Base-by-base conservation (phyloP, 257 asterid species). In the Solanum clarkiae region DNA sequence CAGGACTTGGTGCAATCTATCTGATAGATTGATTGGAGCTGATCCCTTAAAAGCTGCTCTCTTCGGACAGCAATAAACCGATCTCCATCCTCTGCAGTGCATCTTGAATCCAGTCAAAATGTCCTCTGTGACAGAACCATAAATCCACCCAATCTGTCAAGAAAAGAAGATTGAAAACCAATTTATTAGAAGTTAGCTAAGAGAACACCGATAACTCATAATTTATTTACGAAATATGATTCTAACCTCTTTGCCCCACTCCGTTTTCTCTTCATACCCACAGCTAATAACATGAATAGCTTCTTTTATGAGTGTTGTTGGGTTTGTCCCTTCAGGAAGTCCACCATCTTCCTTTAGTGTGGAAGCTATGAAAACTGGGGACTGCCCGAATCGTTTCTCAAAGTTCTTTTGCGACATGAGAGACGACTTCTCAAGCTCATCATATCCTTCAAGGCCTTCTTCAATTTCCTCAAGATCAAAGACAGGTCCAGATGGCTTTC, bases 31-130 rank as follows among this genome's bases (percentile, higher is more conserved):
- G 88, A 94, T 94, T 44, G 95, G 98, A 71, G 98, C 98, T 66
- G 98, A 94, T 89, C 98, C 97, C 85, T 94, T 94, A 86, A 94
- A 94, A 72, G 96, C 95, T 3, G 97, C 91, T 88, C 97, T 91
- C 86, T 88, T 89, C 1, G 98, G 98, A n/a, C 90, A 84, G 86
- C 97, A 94, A 84, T 94, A 94, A 62, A 94, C 91, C 49, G 97
- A 93, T 80, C 89, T 92, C 96, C 97, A 94, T 59, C 98, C 98
- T 91, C 98, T 88, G 77, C 97, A 93, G 62, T 94, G 98, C 98
- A 94, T 94, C 94, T 94, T 94, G 90, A 94, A 94, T 26, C 98
- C 98, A 13, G 98, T 92, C 89, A 94, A 88, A 57, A 94, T 94
- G 84, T 94, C 98, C 86, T 94, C 96, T 51, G 98, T 94, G 45